Evolutionary conservation across 2,329 filamentous ascomycete genomes (phyloP), one percentile per base, ranked within the genome.

Genomic region (Ophiostoma perfectum): DNA sequence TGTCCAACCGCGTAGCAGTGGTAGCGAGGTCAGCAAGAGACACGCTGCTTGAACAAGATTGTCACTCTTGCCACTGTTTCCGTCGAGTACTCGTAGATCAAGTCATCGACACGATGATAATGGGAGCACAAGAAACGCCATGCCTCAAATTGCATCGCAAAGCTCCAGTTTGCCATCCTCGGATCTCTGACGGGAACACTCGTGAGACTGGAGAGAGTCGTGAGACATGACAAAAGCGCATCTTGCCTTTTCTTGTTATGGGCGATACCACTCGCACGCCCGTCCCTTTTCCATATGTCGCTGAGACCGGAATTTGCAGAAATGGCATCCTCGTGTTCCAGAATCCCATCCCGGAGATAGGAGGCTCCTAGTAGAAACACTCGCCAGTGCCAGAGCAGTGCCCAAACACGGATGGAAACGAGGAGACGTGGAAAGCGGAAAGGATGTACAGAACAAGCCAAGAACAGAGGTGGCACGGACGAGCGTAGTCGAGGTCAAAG

Each of bases 311-410:
- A 67, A 65, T 67, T 36, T 67, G 18, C 4, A 27, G 60, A 45
- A 69, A 69, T 69, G 16, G 62, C 68, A 69, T 69, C 7, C 60
- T 60, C 16, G 62, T 62, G 62, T 69, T 65, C 18, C 36, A 69
- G 65, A 69, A 67, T 67, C 12, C 68, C 68, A 69, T 69, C 45
- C n/a, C 44, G 64, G 64, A 44, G 55, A 60, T 12, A 60, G 64
- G 18, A 27, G n/a, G 49, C 14, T 12, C 49, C 18, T 55, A 12
- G 47, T 16, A 49, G 49, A 55, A 55, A 55, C 49, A 27, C 49
- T 55, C 6, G 4, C 9, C 49, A 36, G 49, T 55, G 49, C 49
- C 49, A 55, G 6, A 55, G 12, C 49, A 27, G 49, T 27, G n/a
- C 49, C 49, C 49, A 55, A 55, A 55, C 49, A 55, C n/a, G 49